phyloP scores from a whole-genome alignment of 345 rosid species.

The Citrus reticulata region DNA sequence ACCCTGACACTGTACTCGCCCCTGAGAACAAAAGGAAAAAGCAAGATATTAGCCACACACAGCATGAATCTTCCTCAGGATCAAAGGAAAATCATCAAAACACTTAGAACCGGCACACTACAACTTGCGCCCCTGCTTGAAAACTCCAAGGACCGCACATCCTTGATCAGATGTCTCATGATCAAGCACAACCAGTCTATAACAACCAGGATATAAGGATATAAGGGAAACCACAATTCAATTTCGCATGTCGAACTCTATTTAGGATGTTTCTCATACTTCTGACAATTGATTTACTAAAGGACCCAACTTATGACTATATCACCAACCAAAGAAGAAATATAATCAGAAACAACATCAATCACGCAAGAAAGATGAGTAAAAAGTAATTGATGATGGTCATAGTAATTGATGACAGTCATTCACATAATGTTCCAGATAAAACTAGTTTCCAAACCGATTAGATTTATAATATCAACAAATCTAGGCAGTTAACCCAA shows the following conservation, averaged over 20 bases:
- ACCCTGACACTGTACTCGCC: constrained; percentile 88
- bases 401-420: not conserved
- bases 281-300: not conserved
- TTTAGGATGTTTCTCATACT: not conserved
- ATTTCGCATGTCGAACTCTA: not conserved
- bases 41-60: not conserved
- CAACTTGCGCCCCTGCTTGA: not conserved
- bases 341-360: not conserved
- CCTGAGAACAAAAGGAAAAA: constrained; percentile 38
- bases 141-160: not conserved
- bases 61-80: not conserved
- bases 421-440: not conserved
- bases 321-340: not conserved
- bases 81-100: not conserved
- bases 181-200: not conserved
- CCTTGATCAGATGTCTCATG: not conserved
- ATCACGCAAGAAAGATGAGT: not conserved
- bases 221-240: not conserved
- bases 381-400: not conserved
- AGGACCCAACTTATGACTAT: not conserved
- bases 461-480: not conserved
- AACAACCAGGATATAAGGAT: not conserved
- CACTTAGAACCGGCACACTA: not conserved
- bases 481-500: not conserved
- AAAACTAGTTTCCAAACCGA: not conserved